Conservation (phyloP, 176 grass and related monocot genomes). For the Leersia perrieri region DNA sequence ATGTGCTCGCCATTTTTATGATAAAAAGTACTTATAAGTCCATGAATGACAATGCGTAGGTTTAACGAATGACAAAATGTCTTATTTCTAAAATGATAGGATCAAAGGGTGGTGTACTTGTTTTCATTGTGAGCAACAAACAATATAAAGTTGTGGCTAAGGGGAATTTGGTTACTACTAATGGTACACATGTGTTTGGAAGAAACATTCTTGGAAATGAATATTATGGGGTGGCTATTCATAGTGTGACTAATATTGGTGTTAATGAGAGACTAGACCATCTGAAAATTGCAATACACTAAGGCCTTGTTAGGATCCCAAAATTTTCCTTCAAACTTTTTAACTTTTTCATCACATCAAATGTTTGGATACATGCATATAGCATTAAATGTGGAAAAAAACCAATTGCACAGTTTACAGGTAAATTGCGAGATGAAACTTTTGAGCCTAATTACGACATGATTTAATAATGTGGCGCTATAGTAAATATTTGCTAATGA, state of each 20-base stretch:
- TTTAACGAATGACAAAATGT: neutral
- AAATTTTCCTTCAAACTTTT: too few relatives aligned
- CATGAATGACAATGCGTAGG: neutral
- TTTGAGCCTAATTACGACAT: too few relatives aligned
- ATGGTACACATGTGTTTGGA: neutral
- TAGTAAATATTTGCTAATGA: too few relatives aligned
- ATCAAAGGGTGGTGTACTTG: neutral
- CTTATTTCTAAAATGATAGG: neutral
- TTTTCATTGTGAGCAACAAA: neutral
- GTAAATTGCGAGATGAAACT: too few relatives aligned
- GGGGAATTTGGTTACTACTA: neutral
- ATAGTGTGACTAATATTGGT: neutral
- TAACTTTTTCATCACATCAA: too few relatives aligned
- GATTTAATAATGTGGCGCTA: too few relatives aligned
- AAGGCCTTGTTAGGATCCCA: too few relatives aligned
- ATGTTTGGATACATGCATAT: too few relatives aligned
- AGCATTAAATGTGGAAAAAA: too few relatives aligned
- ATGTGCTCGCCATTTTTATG: neutral
- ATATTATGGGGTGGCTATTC: neutral
- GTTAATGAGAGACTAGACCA: neutral
- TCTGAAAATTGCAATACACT: neutral
- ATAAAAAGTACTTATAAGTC: neutral
- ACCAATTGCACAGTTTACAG: too few relatives aligned
- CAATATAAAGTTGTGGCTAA: neutral
- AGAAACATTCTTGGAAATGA: neutral